Evolutionary conservation across 805 yeast species (phyloP).

Genomic region (Nakazawaea wyomingensis): DNA sequence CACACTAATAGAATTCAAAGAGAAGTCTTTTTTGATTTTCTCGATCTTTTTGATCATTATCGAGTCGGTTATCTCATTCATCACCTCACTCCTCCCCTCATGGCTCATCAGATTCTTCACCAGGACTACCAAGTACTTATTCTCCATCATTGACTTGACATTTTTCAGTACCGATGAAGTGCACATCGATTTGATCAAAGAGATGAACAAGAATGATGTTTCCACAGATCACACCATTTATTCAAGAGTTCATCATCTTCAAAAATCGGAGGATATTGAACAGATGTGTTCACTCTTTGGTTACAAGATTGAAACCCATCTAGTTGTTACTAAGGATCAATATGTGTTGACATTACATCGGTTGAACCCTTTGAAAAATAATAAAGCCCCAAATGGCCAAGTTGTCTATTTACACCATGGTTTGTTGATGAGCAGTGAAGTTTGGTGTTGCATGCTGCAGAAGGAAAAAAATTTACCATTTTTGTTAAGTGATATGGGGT

Average conservation of each 20-base stretch:
- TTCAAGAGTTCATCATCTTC: conserved; percentile 27
- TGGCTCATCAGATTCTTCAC: conserved; percentile 8
- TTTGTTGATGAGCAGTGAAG: conserved; percentile 76
- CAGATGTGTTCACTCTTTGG: conserved; percentile 58
- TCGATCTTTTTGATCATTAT: conserved; percentile 5
- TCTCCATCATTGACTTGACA: conserved; percentile 4
- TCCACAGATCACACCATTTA: background rate
- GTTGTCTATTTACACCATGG: conserved; percentile 90
- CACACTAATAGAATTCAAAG: background rate
- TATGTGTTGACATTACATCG: conserved; percentile 36
- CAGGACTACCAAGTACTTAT: background rate
- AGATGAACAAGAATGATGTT: conserved; percentile 2
- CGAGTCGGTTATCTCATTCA: conserved; percentile 7
- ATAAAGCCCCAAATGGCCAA: conserved; percentile 24
- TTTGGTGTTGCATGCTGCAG: conserved; percentile 41
- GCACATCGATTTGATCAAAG: conserved; percentile 4
- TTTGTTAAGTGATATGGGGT: conserved; percentile 70
- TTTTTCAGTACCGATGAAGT: conserved; percentile 1
- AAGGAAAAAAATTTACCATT: conserved; percentile 58
- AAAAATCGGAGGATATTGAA: conserved; percentile 48
- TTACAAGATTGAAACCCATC: conserved; percentile 32
- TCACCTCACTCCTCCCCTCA: conserved; percentile 8
- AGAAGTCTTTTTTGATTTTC: conserved; percentile 3
- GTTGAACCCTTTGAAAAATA: conserved; percentile 18
- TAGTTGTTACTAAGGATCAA: conserved; percentile 34